Evolutionary conservation across 805 yeast genomes (phyloP), one percentile per base, ranked within the genome.

Genomic region (Candida nanaspora): DNA sequence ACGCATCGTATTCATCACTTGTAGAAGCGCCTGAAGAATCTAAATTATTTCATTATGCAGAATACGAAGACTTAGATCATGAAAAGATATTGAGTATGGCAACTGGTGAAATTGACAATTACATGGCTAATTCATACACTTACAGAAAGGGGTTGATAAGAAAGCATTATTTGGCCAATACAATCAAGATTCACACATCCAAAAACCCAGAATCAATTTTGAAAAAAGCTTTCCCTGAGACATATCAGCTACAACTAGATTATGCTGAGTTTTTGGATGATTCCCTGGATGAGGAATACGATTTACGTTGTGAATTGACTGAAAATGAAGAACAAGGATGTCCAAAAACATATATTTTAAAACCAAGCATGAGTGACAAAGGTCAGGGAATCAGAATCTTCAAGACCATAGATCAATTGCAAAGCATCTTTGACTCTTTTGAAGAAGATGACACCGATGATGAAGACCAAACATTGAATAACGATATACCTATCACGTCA

Each of bases 261-360:
- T 93, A 86, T 61, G 97, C 98, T 1, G 98, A 93, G 59, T 93
- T 93, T 52, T 65, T 93, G 38, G 98, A 93, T 52, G 98, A 93
- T 56, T 74, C 96, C 0, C 67, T 93, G 35, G 98, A 91, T 59
- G 98, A 93, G 52, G 80, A 85, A 30, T 89, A 84, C 66, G 98
- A 91, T 55, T 68, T 93, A 38, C 66, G 95, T 43, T 82, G 82
- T 39, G 96, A 84, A 49, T 65, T 93, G 27, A 82, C 80, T 44
- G 57, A 61, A 10, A 76, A 75, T 13, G 70, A 67, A 15, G 44
- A 44, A 13, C 51, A 56, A 18, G 29, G 35, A 10, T 38, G 41
- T 14, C 20, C 38, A 8, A 77, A 74, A 48, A 75, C 82, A 36
- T 91, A 94, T 89, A 93, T 93, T 30, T 69, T 93, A 57, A 93